Conservation (phyloP, 192 early-diverging fungal species). For the Gigaspora rosea region DNA sequence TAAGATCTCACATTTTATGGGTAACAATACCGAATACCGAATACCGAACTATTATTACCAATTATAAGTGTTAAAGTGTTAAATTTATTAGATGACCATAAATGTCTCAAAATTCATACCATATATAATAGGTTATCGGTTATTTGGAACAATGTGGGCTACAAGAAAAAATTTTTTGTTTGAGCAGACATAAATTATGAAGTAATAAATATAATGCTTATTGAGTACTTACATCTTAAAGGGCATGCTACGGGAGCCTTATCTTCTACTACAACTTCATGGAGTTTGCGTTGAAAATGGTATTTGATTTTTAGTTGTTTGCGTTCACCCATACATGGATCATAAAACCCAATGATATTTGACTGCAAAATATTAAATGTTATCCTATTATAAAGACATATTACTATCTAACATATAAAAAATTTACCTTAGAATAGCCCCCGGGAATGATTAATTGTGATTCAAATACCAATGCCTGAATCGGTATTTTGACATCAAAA, state of each 20-base stretch:
- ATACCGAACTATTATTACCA: too few species aligned
- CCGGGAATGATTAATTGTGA: constrained; percentile 88
- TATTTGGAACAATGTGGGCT: background rate
- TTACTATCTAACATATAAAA: background rate
- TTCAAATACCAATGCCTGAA: constrained; percentile 82
- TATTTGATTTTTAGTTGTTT: constrained; percentile 89
- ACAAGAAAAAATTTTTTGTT: background rate
- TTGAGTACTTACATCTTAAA: constrained; percentile 56
- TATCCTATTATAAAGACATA: background rate
- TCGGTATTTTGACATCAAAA: constrained; percentile 84
- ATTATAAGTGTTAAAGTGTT: too few species aligned
- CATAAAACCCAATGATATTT: constrained; percentile 91
- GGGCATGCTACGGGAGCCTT: constrained; percentile 78
- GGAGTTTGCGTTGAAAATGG: constrained; percentile 75
- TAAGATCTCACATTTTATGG: too few species aligned
- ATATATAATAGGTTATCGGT: background rate
- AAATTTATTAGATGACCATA: too few species aligned
- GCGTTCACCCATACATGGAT: constrained; percentile 86
- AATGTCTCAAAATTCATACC: too few species aligned
- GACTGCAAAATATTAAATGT: constrained; percentile 48
- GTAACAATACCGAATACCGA: too few species aligned
- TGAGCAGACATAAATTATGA: background rate
- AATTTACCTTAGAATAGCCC: constrained; percentile 79
- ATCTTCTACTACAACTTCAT: constrained; percentile 83
- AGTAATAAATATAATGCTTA: background rate